phyloP scores from a whole-genome alignment of 2,329 filamentous ascomycete genomes.

The Nemania sp. region DNA sequence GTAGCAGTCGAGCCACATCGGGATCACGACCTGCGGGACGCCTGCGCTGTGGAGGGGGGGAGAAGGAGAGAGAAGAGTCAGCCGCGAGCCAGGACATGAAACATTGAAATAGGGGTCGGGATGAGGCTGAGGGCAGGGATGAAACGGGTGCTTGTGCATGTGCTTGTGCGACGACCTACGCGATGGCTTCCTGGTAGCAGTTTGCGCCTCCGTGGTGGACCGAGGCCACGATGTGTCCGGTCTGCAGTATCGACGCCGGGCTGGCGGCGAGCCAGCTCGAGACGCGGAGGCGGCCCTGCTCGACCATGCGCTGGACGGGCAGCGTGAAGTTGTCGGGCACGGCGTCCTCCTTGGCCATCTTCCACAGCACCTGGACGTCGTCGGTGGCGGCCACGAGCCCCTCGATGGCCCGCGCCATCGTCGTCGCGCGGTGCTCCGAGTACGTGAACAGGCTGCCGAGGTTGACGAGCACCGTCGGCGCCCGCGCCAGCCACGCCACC shows the following conservation, averaged over 20 bases:
- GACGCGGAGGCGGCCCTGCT: slow-evolving; percentile 25
- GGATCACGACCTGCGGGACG: slow-evolving; percentile 25
- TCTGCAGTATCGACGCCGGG: slow-evolving; percentile 28
- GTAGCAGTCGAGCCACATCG: slow-evolving; percentile 28
- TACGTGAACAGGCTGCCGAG: slow-evolving; percentile 28
- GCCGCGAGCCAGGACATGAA: not conserved
- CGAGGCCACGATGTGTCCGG: slow-evolving; percentile 28
- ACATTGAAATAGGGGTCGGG: not conserved
- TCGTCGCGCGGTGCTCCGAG: slow-evolving; percentile 17
- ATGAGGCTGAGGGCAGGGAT: no score
- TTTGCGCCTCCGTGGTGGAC: slow-evolving; percentile 34
- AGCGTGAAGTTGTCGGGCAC: slow-evolving; percentile 20
- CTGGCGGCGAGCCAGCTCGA: slow-evolving; percentile 26
- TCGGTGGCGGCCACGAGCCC: slow-evolving; percentile 16
- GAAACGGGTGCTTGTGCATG: no score
- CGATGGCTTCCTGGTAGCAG: slow-evolving; percentile 31
- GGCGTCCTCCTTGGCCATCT: slow-evolving; percentile 17
- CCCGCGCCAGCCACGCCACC: slow-evolving; percentile 26
- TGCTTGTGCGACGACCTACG: slow-evolving; percentile 20
- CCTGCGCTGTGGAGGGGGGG: slow-evolving; percentile 14
- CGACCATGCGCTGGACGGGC: slow-evolving; percentile 19
- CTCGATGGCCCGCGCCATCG: slow-evolving; percentile 30
- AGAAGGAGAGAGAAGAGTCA: not conserved
- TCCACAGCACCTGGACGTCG: slow-evolving; percentile 30
- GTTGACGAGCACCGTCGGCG: slow-evolving; percentile 33